Evolutionary conservation across 495 filamentous ascomycete species (phyloP), one percentile per base, ranked within the genome.

Genomic region (Trichoderma orchidacearum): DNA sequence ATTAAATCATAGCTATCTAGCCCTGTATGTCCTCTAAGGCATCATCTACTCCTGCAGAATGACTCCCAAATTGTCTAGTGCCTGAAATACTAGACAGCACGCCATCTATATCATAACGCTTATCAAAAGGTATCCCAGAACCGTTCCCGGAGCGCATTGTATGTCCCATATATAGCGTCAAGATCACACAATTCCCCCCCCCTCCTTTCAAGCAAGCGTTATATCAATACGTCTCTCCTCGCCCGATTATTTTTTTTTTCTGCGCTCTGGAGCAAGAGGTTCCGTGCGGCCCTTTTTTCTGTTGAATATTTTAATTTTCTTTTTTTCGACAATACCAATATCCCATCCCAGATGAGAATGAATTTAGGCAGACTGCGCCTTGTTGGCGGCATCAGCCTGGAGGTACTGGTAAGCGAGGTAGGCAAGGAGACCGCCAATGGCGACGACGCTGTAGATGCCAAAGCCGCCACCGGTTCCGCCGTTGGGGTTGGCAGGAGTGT

Each of bases 341-440:
- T 17, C 41, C 5, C 12, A 48, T 27, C 41, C 23, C 12, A 11
- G 6, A 27, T 48, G n/a, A 48, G 3, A 4, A 27, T 48, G 41
- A 18, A 23, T 8, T 48, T 48, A 48, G 41, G 41, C 41, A 23
- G 41, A 15, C 41, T 48, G 41, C 1, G 4, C 41, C 41, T 48
- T 1, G 32, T 11, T n/a, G 7, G 23, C 21, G 21, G 41, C 21
- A 6, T 48, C 4, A n/a, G 41, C 70, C 74, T 90, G 81, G 55
- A 94, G 66, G 78, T 94, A 95, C 72, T 94, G 84, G 78, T 90
- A 98, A 56, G 83, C 90, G 61, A 75, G 83, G 70, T 86, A 96
- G 54, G 87, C 93, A 64, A 84, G 64, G 25, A 81, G 72, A 60
- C 80, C 90, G 59, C 93, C 93, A 59, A 92, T 64, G 51, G 94